phyloP scores from a whole-genome alignment of 208 protist genomes.

The Acanthamoeba polyphaga region DNA sequence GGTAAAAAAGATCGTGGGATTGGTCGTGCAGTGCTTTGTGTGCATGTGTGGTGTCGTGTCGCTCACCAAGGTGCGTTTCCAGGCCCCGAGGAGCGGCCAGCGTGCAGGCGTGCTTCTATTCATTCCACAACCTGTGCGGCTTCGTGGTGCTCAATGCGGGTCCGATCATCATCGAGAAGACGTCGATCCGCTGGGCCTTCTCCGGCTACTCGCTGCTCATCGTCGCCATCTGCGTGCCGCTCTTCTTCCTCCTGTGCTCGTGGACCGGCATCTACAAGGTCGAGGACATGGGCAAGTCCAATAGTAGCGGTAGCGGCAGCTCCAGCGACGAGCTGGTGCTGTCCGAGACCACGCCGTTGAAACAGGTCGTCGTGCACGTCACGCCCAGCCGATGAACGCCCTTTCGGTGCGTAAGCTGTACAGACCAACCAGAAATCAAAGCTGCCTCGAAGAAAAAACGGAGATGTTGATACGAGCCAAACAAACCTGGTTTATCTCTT shows the following conservation, averaged over 20 bases:
- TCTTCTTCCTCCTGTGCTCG: slow-evolving; percentile 30
- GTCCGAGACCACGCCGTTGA: not conserved
- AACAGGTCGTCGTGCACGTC: slow-evolving; percentile 2
- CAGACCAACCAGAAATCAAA: not conserved
- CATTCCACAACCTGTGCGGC: slow-evolving; percentile 39
- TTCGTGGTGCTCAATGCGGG: slow-evolving; percentile 43
- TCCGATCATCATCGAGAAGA: slow-evolving; percentile 40
- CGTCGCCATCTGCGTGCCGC: slow-evolving; percentile 42
- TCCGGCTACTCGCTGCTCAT: slow-evolving; percentile 57
- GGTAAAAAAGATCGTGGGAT: not conserved
- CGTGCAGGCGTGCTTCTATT: slow-evolving; percentile 56
- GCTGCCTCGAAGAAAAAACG: too few species aligned
- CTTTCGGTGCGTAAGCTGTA: too few species aligned
- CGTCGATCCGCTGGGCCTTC: slow-evolving; percentile 56
- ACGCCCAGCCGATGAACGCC: not conserved
- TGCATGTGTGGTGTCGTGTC: not conserved
- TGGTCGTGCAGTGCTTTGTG: not conserved
- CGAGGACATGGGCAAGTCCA: not conserved
- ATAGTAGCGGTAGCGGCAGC: not conserved
- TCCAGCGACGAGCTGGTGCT: not conserved
- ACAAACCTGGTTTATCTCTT: too few species aligned
- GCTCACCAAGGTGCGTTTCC: not conserved
- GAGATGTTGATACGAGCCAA: too few species aligned
- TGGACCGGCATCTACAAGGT: slow-evolving; percentile 9
- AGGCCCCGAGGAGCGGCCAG: not conserved